A percentile compares a stretch with the other conserved stretches of the same genome.
Conservation (phyloP, 2,329 filamentous ascomycete genomes). For the Grosmannia serpens region DNA sequence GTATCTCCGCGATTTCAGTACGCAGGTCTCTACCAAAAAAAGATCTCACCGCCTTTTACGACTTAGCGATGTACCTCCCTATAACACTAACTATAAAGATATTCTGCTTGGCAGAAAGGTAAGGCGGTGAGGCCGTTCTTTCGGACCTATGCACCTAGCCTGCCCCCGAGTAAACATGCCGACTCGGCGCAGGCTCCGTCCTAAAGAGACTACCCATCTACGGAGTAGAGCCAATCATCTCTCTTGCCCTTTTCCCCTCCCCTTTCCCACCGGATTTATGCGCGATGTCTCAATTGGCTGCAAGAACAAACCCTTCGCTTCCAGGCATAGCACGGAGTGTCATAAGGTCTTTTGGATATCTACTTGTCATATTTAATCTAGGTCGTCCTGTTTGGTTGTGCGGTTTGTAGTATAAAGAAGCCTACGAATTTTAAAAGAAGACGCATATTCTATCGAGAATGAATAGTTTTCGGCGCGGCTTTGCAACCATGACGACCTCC, state of each 20-base stretch:
- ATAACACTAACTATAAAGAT: too few relatives aligned
- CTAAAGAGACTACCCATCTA: too few relatives aligned
- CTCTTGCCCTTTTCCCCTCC: background rate
- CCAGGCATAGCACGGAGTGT: background rate
- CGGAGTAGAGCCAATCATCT: background rate
- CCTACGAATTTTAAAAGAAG: background rate
- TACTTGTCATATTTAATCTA: background rate
- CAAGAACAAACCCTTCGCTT: background rate
- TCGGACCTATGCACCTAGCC: too few relatives aligned
- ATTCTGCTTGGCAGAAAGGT: too few relatives aligned
- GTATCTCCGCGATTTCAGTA: too few relatives aligned
- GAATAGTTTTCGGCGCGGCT: slow-evolving; percentile 17
- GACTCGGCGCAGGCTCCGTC: too few relatives aligned
- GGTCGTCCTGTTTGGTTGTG: background rate
- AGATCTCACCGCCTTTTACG: too few relatives aligned
- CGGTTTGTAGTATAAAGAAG: background rate
- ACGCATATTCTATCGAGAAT: slow-evolving; percentile 1
- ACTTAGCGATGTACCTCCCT: too few relatives aligned
- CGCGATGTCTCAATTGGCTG: background rate
- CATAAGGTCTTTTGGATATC: background rate
- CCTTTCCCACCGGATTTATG: background rate
- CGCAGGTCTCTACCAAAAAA: too few relatives aligned
- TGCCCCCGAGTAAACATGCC: too few relatives aligned
- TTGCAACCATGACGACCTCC: slow-evolving; percentile 24
- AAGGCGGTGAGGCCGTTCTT: too few relatives aligned